Conservation (phyloP, 768 basidiomycete species). For the Xanthoconium stramineum region DNA sequence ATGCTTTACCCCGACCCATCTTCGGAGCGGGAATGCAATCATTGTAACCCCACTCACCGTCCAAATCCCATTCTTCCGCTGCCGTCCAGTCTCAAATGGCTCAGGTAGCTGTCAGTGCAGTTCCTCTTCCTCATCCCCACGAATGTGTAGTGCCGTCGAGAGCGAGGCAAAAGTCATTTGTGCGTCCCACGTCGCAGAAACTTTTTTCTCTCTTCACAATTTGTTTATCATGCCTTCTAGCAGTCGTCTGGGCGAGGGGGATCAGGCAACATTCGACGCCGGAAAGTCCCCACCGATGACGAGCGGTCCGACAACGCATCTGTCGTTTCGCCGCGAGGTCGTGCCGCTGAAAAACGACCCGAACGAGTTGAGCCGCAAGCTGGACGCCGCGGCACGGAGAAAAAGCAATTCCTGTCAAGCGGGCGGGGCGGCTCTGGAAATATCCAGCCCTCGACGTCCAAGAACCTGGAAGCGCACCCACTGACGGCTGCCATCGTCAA, state of each 20-base stretch:
- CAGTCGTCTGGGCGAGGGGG: conserved; percentile 22
- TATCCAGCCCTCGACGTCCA: conserved; percentile 7
- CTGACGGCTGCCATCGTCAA: conserved; percentile 24
- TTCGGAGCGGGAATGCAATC: background rate
- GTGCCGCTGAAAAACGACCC: background rate
- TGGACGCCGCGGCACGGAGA: background rate
- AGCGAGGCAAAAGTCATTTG: conserved; percentile 8
- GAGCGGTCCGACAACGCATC: background rate
- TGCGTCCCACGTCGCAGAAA: conserved; percentile 8
- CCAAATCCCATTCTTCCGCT: background rate
- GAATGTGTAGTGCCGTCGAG: background rate
- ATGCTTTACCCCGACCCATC: conserved; percentile 3
- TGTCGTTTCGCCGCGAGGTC: background rate
- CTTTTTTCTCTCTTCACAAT: background rate
- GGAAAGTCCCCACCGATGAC: background rate
- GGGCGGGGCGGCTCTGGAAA: conserved; percentile 28
- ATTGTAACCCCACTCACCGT: background rate
- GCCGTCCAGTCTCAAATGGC: conserved; percentile 7
- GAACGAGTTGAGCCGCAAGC: background rate
- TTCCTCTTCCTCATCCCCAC: background rate
- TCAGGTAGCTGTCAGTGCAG: background rate
- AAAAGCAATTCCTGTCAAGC: conserved; percentile 16
- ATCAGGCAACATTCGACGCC: conserved; percentile 20
- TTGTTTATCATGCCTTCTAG: conserved; percentile 9
- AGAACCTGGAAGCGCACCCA: conserved; percentile 15